phyloP scores from a whole-genome alignment of 1,139 yeast species.

The Yamadazyma kanchanaburiensis region DNA sequence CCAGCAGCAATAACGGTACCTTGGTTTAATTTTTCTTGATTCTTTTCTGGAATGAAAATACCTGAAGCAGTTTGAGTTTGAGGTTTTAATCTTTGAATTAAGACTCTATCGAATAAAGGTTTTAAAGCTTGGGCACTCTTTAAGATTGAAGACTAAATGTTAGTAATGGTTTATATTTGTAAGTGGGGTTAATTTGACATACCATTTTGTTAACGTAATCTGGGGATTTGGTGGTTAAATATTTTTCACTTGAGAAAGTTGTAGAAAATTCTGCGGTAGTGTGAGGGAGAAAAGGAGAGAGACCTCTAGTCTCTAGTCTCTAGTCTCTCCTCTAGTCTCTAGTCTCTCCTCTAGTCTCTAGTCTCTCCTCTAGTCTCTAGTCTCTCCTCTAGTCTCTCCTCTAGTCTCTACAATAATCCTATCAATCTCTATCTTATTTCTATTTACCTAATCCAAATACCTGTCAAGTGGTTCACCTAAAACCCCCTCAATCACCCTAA shows the following conservation, averaged over 20 bases:
- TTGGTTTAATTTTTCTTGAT: slow-evolving; percentile 87
- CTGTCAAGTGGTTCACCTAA: slow-evolving; percentile 94
- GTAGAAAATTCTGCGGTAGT: slow-evolving; percentile 14
- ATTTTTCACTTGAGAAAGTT: slow-evolving; percentile 5
- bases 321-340: too few relatives aligned
- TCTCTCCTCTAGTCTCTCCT: too few relatives aligned
- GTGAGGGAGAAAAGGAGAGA: slow-evolving; percentile 9
- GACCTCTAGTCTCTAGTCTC: slow-evolving; percentile 2
- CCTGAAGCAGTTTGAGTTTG: slow-evolving; percentile 93
- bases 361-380: too few relatives aligned
- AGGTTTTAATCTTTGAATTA: slow-evolving; percentile 92
- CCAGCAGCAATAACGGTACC: slow-evolving; percentile 82
- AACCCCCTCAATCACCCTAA: slow-evolving; percentile 85
- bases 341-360: too few relatives aligned
- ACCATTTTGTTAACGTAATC: slow-evolving; percentile 12
- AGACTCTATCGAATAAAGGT: slow-evolving; percentile 92
- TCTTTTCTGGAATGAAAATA: slow-evolving; percentile 93
- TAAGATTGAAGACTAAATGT: slow-evolving; percentile 48
- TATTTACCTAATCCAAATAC: slow-evolving; percentile 61
- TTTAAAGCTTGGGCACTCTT: slow-evolving; percentile 84
- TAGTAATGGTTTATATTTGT: slow-evolving; percentile 11
- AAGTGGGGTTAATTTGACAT: slow-evolving; percentile 7
- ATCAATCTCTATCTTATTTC: not conserved
- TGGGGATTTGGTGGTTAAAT: slow-evolving; percentile 3
- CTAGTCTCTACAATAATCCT: not conserved